Conservation (phyloP, 345 rosid species). For the Murraya koenigii region DNA sequence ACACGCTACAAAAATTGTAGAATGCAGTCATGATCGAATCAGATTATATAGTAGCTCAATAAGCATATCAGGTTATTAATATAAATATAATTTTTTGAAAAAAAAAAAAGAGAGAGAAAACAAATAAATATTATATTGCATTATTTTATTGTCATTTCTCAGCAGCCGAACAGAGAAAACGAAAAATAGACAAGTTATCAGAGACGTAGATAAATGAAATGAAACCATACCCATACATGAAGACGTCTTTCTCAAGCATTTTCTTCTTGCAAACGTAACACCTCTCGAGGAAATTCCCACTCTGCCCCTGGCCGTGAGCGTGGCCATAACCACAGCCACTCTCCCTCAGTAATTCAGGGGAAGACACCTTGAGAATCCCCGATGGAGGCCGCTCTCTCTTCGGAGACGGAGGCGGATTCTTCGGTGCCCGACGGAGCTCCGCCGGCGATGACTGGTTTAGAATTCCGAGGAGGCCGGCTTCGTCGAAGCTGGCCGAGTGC, state of each 20-base stretch:
- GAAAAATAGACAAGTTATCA: neutral
- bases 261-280: conserved; percentile 35
- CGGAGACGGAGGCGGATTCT: neutral
- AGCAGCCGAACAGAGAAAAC: conserved; percentile 4
- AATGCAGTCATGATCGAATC: neutral
- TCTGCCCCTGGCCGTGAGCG: neutral
- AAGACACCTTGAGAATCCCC: conserved; percentile 24
- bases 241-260: conserved; percentile 19
- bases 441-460: neutral
- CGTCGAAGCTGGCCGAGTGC: conserved; percentile 26
- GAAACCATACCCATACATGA: conserved; percentile 40
- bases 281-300: conserved; percentile 30
- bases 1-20: neutral
- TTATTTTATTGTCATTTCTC: neutral
- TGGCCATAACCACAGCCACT: conserved; percentile 8
- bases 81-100: neutral
- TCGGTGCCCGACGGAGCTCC: conserved; percentile 7
- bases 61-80: neutral
- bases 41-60: neutral
- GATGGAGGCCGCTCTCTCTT: conserved; percentile 5
- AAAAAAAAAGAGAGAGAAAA: too few species aligned
- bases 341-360: conserved; percentile 15
- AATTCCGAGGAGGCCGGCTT: conserved; percentile 6
- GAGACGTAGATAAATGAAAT: neutral
- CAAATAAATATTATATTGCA: neutral